Evolutionary conservation across 2,329 filamentous ascomycete species (phyloP), one percentile per base, ranked within the genome.

Genomic region (Seiridium cupressi): DNA sequence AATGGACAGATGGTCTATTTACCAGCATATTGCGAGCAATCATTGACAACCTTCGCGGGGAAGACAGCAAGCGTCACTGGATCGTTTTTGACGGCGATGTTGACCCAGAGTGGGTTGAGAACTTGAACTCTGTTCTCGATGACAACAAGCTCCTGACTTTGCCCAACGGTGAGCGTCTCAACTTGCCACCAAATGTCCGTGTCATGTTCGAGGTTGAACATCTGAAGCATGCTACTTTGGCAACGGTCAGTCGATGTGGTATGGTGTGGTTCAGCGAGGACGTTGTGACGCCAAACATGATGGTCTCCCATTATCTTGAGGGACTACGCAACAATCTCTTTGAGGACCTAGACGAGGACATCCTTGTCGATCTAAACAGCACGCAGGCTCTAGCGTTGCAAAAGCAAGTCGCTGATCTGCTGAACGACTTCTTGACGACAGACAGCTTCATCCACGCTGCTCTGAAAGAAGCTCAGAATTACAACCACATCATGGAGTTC

Each of bases 251-350:
- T 88, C 93, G 95, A 78, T 99, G 95, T 74, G 95, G 95, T 83
- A 99, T 99, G 95, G 96, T 99, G 11, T 99, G 95, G 95, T 99
- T 98, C 79, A 99, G 93, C 72, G 94, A 97, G 69, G 96, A 99
- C 71, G 98, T 93, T 35, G 94, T 99, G 46, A 94, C 92, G 38
- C 86, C 94, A 1, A 85, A 85, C 65, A 97, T 99, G 90, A 91
- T 98, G 87, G 89, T 98, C 46, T 83, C 87, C 63, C 92, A 98
- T 76, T 97, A 99, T 70, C 85, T 99, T 57, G 87, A 95, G 62
- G 88, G 89, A 51, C 85, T 99, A 44, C 89, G 89, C 66, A 90
- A 87, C 3, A 88, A 92, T 60, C 87, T 91, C 0, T 97, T 99
- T 69, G 95, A 99, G 69, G 95, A 99, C 68, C 81, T 99, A 40